Evolutionary conservation across 2,329 filamentous ascomycete species (phyloP).

Genomic region (Venturia carpophila): DNA sequence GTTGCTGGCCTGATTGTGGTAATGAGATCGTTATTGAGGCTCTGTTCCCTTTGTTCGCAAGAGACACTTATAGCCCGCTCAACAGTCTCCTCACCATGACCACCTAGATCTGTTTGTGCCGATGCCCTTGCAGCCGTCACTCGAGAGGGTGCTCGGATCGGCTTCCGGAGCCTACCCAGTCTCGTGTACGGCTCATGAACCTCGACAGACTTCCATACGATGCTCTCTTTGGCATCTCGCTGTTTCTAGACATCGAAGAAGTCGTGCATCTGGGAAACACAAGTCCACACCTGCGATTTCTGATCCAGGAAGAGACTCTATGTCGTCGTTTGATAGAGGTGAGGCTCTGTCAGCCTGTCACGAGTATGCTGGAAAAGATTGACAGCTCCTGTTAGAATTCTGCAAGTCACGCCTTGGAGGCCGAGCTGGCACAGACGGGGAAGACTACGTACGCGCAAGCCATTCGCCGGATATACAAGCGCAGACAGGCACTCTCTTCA

Average conservation of each 20-base stretch:
- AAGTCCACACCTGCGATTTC: slow-evolving; percentile 43
- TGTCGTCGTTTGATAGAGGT: slow-evolving; percentile 54
- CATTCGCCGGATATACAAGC: slow-evolving; percentile 53
- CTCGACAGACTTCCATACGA: slow-evolving; percentile 53
- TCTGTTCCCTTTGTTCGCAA: not conserved
- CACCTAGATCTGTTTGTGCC: not conserved
- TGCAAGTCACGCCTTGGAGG: slow-evolving; percentile 39
- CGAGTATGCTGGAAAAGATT: not conserved
- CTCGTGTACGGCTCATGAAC: not conserved
- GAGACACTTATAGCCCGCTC: too few relatives aligned
- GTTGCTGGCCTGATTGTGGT: too few relatives aligned
- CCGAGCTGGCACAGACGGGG: slow-evolving; percentile 30
- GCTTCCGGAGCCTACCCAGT: too few relatives aligned
- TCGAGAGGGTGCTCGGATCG: not conserved
- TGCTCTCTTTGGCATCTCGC: slow-evolving; percentile 52
- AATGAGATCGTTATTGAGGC: not conserved
- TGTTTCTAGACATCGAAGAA: slow-evolving; percentile 50
- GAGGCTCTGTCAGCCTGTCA: slow-evolving; percentile 22
- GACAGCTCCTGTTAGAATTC: slow-evolving; percentile 30
- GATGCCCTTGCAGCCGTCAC: not conserved
- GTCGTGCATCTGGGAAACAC: slow-evolving; percentile 49
- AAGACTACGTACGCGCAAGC: slow-evolving; percentile 44
- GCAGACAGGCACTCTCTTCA: slow-evolving; percentile 46
- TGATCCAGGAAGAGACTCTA: slow-evolving; percentile 48
- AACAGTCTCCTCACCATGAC: too few relatives aligned